These are phyloP conservation scores for Magnolia officinalis DNA, from an alignment of 164 flowering plant species.

Conservation along the genomic window DNA sequence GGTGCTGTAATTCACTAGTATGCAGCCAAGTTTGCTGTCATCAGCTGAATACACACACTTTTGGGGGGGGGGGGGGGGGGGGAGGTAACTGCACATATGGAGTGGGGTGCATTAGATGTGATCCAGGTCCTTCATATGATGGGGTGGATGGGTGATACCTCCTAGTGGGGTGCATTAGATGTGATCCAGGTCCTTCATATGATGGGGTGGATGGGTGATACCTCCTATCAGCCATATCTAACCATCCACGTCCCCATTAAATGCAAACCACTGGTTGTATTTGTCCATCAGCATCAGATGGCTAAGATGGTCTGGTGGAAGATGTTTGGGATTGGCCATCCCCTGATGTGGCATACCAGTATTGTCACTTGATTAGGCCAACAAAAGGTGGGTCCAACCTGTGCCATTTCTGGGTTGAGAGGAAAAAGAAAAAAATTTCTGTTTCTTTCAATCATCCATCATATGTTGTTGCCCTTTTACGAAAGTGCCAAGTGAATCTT, in stretches of 20 bases:
- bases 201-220: too few relatives aligned
- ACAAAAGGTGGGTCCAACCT: not conserved
- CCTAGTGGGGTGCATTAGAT: too few relatives aligned
- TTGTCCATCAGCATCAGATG: not conserved
- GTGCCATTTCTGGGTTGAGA: not conserved
- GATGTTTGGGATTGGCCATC: not conserved
- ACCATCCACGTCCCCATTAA: not conserved
- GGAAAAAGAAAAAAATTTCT: not conserved
- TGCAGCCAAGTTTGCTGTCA: too few relatives aligned
- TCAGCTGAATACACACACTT: too few relatives aligned
- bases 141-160: too few relatives aligned
- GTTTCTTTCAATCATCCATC: not conserved
- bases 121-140: too few relatives aligned
- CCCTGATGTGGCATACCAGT: not conserved
- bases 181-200: too few relatives aligned
- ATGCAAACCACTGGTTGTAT: not conserved
- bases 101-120: too few relatives aligned
- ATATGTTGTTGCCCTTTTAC: not conserved
- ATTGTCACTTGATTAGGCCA: not conserved
- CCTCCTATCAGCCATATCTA: too few relatives aligned
- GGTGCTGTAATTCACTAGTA: too few relatives aligned
- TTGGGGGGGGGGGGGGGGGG: too few relatives aligned
- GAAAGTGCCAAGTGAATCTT: not conserved
- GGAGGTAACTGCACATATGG: too few relatives aligned
- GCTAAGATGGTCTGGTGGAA: not conserved